Percentiles rank a stretch among this genome's conserved stretches.
These are phyloP conservation scores for Blastobotrys persicus DNA, from an alignment of 1,139 yeast species.

Conservation along the genomic window DNA sequence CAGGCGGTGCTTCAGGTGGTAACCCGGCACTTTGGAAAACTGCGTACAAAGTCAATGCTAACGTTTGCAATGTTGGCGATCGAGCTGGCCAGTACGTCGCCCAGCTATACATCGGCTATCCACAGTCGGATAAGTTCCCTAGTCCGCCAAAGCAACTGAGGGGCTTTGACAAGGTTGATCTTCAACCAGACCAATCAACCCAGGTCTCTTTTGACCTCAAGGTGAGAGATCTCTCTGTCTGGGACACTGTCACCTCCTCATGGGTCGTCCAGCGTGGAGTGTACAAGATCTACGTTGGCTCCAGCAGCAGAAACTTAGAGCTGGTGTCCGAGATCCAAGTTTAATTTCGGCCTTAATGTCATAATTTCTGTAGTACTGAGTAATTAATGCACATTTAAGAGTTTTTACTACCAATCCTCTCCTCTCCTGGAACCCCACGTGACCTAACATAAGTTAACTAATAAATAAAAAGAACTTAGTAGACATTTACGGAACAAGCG, in stretches of 20 bases:
- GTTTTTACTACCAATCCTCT: no score
- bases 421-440: no score
- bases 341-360: slow-evolving; percentile 8
- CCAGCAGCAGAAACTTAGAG: slow-evolving; percentile 53
- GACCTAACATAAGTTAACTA: no score
- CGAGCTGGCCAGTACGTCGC: slow-evolving; percentile 53
- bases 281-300: slow-evolving; percentile 52
- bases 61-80: slow-evolving; percentile 51
- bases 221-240: slow-evolving; percentile 56
- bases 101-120: slow-evolving; percentile 58
- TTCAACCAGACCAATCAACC: slow-evolving; percentile 46
- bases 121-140: slow-evolving; percentile 40
- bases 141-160: slow-evolving; percentile 54
- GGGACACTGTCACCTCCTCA: slow-evolving; percentile 58
- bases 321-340: slow-evolving; percentile 40
- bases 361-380: no score
- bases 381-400: no score
- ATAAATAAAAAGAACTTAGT: no score
- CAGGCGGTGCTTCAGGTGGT: slow-evolving; percentile 62
- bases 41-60: slow-evolving; percentile 50
- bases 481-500: no score
- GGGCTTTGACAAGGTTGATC: slow-evolving; percentile 57
- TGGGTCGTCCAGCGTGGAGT: slow-evolving; percentile 63
- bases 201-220: slow-evolving; percentile 47
- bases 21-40: slow-evolving; percentile 47